Conservation (phyloP, 257 asterid species). For the Jacaranda mimosifolia region DNA sequence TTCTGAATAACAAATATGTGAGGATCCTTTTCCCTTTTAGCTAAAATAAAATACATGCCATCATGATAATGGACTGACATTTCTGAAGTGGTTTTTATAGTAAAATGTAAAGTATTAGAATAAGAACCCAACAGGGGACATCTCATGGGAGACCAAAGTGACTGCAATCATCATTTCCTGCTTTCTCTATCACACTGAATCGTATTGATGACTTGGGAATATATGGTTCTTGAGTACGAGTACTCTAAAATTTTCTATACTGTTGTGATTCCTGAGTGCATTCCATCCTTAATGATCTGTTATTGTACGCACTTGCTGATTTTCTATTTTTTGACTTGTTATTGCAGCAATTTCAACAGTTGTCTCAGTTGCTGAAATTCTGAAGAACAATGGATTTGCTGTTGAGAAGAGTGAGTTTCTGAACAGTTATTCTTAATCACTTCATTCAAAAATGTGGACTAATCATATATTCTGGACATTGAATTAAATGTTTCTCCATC, state of each 20-base stretch:
- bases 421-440: not conserved
- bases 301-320: conserved; percentile 18
- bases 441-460: not conserved
- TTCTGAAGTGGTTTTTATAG: no score
- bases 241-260: not conserved
- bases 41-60: no score
- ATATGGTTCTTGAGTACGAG: not conserved
- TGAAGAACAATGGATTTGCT: conserved; percentile 91
- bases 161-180: not conserved
- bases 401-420: conserved; percentile 83
- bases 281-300: not conserved
- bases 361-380: conserved; percentile 83
- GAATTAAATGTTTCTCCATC: conserved; percentile 29
- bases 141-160: no score
- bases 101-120: no score
- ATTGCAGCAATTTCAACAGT: conserved; percentile 85
- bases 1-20: no score
- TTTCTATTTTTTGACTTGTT: conserved; percentile 27
- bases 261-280: not conserved
- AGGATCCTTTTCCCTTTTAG: no score
- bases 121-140: no score
- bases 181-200: not conserved
- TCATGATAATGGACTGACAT: no score
- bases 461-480: conserved; percentile 19
- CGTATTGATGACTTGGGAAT: not conserved